Percentiles rank a stretch among this genome's conserved stretches.
Conservation (phyloP, 75 land plant genomes). For the Pseudotsuga menziesii region DNA sequence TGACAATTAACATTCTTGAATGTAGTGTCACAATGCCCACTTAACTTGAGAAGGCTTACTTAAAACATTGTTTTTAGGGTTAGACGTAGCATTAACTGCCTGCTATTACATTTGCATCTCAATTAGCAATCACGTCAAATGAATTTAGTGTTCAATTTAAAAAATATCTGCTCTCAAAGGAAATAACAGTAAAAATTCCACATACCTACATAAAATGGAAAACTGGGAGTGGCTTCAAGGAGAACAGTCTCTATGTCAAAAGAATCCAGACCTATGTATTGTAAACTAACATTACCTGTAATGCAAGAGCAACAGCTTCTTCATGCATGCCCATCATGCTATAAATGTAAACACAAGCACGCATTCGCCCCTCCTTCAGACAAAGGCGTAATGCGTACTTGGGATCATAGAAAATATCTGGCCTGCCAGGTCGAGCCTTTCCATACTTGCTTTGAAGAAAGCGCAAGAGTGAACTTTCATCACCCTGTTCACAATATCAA, state of each 20-base stretch:
- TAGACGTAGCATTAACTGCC: background rate
- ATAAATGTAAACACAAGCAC: conserved; percentile 92
- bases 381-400: conserved; percentile 90
- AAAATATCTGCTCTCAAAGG: background rate
- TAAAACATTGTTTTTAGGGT: background rate
- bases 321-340: conserved; percentile 99
- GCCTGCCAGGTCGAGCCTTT: conserved; percentile 66
- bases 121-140: background rate
- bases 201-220: background rate
- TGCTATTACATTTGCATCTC: background rate
- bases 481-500: conserved; percentile 45
- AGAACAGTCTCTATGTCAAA: background rate
- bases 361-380: conserved; percentile 84
- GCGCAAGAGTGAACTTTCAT: conserved; percentile 74
- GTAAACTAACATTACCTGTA: conserved; percentile 47
- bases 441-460: conserved; percentile 90
- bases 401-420: conserved; percentile 94
- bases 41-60: no score
- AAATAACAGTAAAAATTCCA: background rate
- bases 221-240: background rate
- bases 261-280: background rate
- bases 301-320: conserved; percentile 97
- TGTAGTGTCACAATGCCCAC: no score
- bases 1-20: no score
- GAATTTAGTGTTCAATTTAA: background rate